Base-by-base conservation (phyloP, 768 basidiomycete genomes). In the Lactarius hatsudake region DNA sequence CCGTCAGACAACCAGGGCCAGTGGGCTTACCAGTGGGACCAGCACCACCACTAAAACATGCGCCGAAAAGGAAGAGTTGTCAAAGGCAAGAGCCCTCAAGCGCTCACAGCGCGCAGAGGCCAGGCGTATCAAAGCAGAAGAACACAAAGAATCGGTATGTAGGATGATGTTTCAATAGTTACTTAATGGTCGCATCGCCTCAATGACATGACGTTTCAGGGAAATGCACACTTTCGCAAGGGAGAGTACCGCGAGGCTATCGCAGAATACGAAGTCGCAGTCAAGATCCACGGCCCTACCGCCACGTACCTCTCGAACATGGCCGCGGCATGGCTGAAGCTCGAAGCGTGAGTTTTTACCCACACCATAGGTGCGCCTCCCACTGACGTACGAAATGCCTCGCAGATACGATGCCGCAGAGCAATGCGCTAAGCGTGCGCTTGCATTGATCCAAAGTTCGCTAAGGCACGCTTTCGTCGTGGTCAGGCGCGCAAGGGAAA, bases 261-360 rank as follows among this genome's bases (percentile, higher is more conserved):
- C 3, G 74, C 78, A 0, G 76, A 76, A 60, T 85, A 84, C 70
- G 76, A 77, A 34, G 73, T 70, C 1, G 83, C 83, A 0, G 75
- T 80, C 2, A 42, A 34, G 2, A 71, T 77, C 26, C 79, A 82
- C 55, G 79, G 81, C 0, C 72, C 74, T 0, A 76, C 79, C 28
- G 76, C 80, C 0, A 64, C 79, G 5, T 78, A 80, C 62, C 73
- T 83, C 57, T 61, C 77, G 8, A 84, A 84, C 66, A 71, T 84
- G 30, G 78, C 81, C 0, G 76, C 77, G 28, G 75, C 80, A 1
- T 80, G 79, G 69, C 73, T 84, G 13, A 80, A 81, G 67, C 72
- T 83, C 2, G 73, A 77, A 55, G 13, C 42, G 76, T 74, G 43
- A 54, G 75, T 68, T 10, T 10, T 53, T 4, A 10, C n/a, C n/a